Evolutionary conservation across 1,284 basidiomycete species (phyloP), one percentile per base, ranked within the genome.

Genomic region (Trichosporon faecale): DNA sequence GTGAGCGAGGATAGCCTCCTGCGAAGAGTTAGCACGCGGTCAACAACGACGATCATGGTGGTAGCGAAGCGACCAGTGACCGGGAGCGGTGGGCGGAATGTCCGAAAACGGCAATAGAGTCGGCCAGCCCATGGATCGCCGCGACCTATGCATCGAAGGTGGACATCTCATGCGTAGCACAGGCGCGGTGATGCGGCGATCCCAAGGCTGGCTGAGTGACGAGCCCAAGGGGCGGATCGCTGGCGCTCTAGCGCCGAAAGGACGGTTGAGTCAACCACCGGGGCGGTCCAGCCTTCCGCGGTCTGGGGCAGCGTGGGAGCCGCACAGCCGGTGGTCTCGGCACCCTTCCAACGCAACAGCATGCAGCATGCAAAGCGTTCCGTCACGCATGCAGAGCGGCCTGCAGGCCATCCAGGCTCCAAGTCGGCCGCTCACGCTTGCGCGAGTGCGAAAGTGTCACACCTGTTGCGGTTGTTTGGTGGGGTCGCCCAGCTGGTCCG

Each of bases 1-100:
- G 84, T 91, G 86, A 67, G 86, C 87, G 73, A 87, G 84, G 84
- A 96, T 92, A 78, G 91, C 93, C 86, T 95, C 93, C 84, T 86
- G 79, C 68, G 74, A 12, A 37, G 61, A 67, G 65, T 70, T 14
- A 70, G 69, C 35, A 44, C n/a, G 14, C 64, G 40, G 60, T 25
- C 11, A n/a, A 11, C 33, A 37, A 29, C 40, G 23, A 21, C 27
- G 29, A 33, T 61, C 57, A 61, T 14, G 8, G 31, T 7, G 29
- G 57, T 27, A 61, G 57, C 7, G 31, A 61, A 33, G 57, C 27
- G 57, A 23, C 52, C 52, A 31, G 60, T 18, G 18, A 52, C 49
- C 49, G 49, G 49, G 49, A 23, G 29, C 46, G 55, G 65, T 27
- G 65, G 40, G 52, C 65, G 63, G 68, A 76, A 74, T 68, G 68